phyloP scores from a whole-genome alignment of 768 basidiomycete genomes.

The Lactarius indigo region DNA sequence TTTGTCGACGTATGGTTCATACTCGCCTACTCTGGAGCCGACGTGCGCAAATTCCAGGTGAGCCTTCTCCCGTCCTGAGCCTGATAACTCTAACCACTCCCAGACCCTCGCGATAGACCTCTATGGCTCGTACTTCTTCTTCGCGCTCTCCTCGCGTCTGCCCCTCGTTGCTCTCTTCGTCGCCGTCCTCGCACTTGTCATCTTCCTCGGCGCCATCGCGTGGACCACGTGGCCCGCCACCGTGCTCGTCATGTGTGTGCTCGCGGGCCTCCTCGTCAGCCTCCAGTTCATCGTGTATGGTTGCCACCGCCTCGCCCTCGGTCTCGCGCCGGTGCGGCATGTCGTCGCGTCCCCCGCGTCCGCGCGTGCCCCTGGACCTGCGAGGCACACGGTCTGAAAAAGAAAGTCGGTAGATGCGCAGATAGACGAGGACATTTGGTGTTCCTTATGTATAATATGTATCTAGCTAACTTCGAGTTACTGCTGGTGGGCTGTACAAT shows the following conservation, averaged over 20 bases:
- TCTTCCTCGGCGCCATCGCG: constrained; percentile 58
- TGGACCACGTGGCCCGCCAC: constrained; percentile 62
- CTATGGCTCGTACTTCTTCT: constrained; percentile 62
- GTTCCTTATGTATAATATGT: too few relatives aligned
- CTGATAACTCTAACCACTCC: background rate
- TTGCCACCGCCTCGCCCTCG: constrained; percentile 11
- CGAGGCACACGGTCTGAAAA: too few relatives aligned
- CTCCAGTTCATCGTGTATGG: constrained; percentile 58
- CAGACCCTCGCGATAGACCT: constrained; percentile 53
- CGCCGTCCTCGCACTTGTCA: constrained; percentile 54
- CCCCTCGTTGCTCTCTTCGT: constrained; percentile 59
- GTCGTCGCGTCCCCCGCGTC: too few relatives aligned
- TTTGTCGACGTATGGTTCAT: constrained; percentile 63
- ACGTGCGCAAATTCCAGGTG: constrained; percentile 52
- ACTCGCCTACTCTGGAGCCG: constrained; percentile 54
- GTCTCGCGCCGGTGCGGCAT: too few relatives aligned
- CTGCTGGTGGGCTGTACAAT: too few relatives aligned
- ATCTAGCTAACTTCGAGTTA: too few relatives aligned
- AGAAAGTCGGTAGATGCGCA: too few relatives aligned
- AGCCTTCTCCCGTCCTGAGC: constrained; percentile 26
- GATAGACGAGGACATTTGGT: too few relatives aligned
- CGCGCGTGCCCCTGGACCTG: too few relatives aligned
- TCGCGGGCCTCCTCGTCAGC: constrained; percentile 55
- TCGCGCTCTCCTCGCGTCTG: constrained; percentile 60
- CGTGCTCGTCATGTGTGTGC: constrained; percentile 54